Percentiles rank a stretch among this genome's conserved stretches.
phyloP scores from a whole-genome alignment of 768 basidiomycete genomes.

The Butyriboletus loyo region DNA sequence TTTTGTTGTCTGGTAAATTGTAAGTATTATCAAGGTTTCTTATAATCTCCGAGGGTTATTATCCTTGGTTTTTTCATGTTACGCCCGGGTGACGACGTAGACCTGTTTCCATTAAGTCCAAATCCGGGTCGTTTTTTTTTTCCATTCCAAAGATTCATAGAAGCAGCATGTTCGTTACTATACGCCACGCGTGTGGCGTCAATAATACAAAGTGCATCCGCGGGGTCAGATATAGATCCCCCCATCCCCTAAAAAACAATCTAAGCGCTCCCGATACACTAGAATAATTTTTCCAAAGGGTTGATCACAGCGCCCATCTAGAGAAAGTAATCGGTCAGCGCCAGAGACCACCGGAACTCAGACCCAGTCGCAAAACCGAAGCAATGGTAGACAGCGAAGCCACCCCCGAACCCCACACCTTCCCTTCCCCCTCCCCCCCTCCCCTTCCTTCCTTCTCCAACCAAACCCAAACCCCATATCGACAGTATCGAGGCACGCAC shows the following conservation, averaged over 20 bases:
- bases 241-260: neutral
- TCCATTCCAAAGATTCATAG: neutral
- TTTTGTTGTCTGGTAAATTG: neutral
- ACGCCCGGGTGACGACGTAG: neutral
- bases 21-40: conserved; percentile 6
- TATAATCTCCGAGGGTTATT: conserved; percentile 16
- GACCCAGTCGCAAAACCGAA: neutral
- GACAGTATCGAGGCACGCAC: too few species aligned
- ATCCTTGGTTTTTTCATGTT: neutral
- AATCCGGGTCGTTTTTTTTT: too few species aligned
- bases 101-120: neutral
- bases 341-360: neutral
- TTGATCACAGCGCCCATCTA: conserved; percentile 72
- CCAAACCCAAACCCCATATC: neutral
- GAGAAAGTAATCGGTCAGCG: conserved; percentile 7
- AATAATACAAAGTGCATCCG: neutral
- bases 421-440: too few species aligned
- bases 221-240: conserved; percentile 1
- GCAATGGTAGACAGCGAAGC: neutral
- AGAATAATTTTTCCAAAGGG: conserved; percentile 57
- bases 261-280: neutral
- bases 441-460: neutral
- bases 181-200: neutral
- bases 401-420: neutral
- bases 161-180: neutral